Conservation (phyloP, 257 asterid species). For the Voacanga thouarsii region DNA sequence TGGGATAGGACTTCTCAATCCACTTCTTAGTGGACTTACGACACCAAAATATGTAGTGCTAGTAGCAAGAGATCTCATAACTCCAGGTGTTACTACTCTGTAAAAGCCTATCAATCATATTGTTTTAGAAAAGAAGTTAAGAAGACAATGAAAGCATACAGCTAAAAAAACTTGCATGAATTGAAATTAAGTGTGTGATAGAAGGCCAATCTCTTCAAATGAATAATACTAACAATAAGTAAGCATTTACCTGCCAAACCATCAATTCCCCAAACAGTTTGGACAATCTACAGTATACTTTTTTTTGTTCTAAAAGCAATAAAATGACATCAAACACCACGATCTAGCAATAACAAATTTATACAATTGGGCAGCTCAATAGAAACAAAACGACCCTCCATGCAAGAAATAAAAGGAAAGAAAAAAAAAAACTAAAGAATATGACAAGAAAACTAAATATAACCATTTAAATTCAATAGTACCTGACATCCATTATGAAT, state of each 20-base stretch:
- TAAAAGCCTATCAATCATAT: conserved; percentile 49
- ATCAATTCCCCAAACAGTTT: conserved; percentile 59
- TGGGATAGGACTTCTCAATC: conserved; percentile 66
- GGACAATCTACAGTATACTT: conserved; percentile 47
- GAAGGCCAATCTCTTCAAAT: background rate
- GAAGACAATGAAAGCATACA: background rate
- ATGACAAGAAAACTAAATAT: background rate
- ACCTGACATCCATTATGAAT: conserved; percentile 52
- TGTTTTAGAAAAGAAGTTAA: background rate
- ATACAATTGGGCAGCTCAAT: too few species aligned
- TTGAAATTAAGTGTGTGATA: background rate
- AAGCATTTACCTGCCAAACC: conserved; percentile 53
- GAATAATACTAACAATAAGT: background rate
- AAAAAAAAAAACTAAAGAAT: too few species aligned
- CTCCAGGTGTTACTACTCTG: conserved; percentile 68
- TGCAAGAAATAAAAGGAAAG: background rate
- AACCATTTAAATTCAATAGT: background rate
- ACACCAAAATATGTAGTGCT: conserved; percentile 85
- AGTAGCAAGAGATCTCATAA: conserved; percentile 77
- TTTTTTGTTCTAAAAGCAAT: conserved; percentile 47
- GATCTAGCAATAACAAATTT: background rate
- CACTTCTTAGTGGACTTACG: conserved; percentile 76
- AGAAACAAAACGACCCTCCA: background rate
- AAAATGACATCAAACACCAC: background rate
- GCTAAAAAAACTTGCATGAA: background rate